phyloP scores from a whole-genome alignment of 176 grass and related monocot species.

The Dendrocalamus sinicus region DNA sequence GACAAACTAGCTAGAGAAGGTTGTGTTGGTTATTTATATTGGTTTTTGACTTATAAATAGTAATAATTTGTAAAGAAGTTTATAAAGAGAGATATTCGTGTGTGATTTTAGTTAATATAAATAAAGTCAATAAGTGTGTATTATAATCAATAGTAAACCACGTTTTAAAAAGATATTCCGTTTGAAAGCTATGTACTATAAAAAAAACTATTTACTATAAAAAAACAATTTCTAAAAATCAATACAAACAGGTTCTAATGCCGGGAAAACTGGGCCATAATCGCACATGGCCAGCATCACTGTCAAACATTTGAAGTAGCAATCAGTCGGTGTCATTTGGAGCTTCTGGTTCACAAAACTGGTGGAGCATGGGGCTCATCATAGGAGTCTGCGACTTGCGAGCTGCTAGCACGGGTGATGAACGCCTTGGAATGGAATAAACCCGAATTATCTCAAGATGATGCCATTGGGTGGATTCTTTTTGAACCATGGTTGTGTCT shows the following conservation, averaged over 20 bases:
- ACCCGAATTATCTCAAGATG: background rate
- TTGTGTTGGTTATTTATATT: no score
- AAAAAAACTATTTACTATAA: no score
- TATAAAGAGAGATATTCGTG: no score
- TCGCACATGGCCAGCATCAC: slow-evolving; percentile 27
- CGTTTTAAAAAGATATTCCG: fast-evolving
- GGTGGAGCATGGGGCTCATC: slow-evolving; percentile 4
- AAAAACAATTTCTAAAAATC: no score
- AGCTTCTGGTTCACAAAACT: background rate
- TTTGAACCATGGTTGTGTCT: no score
- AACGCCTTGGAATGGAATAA: background rate
- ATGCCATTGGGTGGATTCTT: background rate
- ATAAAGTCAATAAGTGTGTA: no score
- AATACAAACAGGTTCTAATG: no score
- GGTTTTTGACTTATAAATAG: no score
- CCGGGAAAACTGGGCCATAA: background rate
- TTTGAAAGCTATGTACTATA: no score
- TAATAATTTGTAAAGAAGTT: no score
- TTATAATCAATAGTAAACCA: no score
- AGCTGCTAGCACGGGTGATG: background rate
- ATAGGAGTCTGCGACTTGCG: background rate
- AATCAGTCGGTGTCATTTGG: slow-evolving; percentile 26
- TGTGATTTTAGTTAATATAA: no score
- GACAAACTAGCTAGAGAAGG: background rate
- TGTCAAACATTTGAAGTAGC: slow-evolving; percentile 12